phyloP scores from a whole-genome alignment of 2,329 filamentous ascomycete species.

The Stagonosporopsis chrysanthemi region DNA sequence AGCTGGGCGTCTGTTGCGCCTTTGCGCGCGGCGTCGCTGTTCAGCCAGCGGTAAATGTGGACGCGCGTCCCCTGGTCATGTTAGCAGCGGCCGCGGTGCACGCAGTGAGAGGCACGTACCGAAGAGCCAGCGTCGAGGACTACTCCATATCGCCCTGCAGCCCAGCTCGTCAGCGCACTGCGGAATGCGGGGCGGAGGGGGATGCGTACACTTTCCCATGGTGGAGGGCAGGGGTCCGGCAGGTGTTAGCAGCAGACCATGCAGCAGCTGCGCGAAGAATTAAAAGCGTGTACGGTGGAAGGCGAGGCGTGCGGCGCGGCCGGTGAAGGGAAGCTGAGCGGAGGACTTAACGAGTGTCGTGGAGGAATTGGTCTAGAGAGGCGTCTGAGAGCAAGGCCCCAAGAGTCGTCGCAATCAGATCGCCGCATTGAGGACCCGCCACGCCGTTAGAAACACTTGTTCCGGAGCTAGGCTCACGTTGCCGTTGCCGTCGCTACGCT shows the following conservation, averaged over 20 bases:
- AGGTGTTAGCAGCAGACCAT: conserved; percentile 35
- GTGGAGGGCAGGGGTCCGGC: conserved; percentile 31
- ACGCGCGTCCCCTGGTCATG: conserved; percentile 76
- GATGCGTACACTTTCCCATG: conserved; percentile 54
- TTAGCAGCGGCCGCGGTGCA: conserved; percentile 23
- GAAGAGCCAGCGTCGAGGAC: conserved; percentile 98
- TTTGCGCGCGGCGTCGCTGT: conserved; percentile 71
- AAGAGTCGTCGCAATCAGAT: conserved; percentile 9
- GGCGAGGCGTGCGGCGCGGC: conserved; percentile 12
- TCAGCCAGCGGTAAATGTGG: conserved; percentile 93
- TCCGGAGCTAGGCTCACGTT: background rate
- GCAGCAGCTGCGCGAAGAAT: conserved; percentile 26
- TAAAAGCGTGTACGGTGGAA: conserved; percentile 1
- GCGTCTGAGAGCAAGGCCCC: background rate
- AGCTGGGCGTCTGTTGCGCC: conserved; percentile 67
- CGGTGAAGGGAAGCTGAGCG: background rate
- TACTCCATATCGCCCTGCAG: conserved; percentile 77
- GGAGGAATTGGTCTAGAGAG: background rate
- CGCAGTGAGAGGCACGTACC: conserved; percentile 51
- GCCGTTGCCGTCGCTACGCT: conserved; percentile 15
- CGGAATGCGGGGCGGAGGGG: conserved; percentile 16
- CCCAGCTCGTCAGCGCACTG: conserved; percentile 33
- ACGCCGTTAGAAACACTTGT: conserved; percentile 8
- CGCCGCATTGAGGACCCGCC: conserved; percentile 11
- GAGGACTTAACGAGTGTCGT: conserved; percentile 14